phyloP scores from a whole-genome alignment of 2,329 filamentous ascomycete genomes.

The Nothophoma quercina region DNA sequence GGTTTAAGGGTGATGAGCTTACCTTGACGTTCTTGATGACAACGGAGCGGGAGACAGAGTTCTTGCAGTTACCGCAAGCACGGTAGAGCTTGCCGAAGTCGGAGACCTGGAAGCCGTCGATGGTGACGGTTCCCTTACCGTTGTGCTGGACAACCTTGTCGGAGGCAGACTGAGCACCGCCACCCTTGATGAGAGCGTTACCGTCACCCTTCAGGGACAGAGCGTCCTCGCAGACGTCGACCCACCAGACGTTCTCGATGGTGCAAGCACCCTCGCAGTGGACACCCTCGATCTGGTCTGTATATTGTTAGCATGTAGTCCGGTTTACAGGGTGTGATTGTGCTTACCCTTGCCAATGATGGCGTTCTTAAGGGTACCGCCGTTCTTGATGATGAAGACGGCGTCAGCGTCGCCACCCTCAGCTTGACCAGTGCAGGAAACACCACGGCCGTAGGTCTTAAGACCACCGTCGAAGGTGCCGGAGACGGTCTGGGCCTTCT shows the following conservation, averaged over 20 bases:
- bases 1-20: slow-evolving; percentile 44
- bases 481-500: slow-evolving; percentile 29
- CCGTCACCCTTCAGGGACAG: slow-evolving; percentile 48
- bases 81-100: slow-evolving; percentile 57
- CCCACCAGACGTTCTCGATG: slow-evolving; percentile 57
- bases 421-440: slow-evolving; percentile 51
- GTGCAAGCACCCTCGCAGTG: slow-evolving; percentile 61
- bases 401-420: slow-evolving; percentile 58
- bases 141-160: slow-evolving; percentile 55
- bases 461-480: slow-evolving; percentile 45
- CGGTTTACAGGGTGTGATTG: slow-evolving; percentile 9
- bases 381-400: slow-evolving; percentile 62
- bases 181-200: slow-evolving; percentile 50
- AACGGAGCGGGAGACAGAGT: slow-evolving; percentile 54
- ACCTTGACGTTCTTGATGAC: slow-evolving; percentile 55
- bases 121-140: slow-evolving; percentile 50
- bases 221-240: slow-evolving; percentile 53
- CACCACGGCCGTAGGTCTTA: slow-evolving; percentile 46
- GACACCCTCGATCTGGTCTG: slow-evolving; percentile 58
- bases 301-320: background rate
- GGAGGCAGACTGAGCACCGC: slow-evolving; percentile 48
- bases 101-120: slow-evolving; percentile 45
- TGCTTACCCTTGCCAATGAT: slow-evolving; percentile 58
- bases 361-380: slow-evolving; percentile 62
- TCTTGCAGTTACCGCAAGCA: slow-evolving; percentile 59